Percentiles rank a stretch among this genome's conserved stretches.
phyloP scores from a whole-genome alignment of 768 basidiomycete genomes.

The Mycena floridula region DNA sequence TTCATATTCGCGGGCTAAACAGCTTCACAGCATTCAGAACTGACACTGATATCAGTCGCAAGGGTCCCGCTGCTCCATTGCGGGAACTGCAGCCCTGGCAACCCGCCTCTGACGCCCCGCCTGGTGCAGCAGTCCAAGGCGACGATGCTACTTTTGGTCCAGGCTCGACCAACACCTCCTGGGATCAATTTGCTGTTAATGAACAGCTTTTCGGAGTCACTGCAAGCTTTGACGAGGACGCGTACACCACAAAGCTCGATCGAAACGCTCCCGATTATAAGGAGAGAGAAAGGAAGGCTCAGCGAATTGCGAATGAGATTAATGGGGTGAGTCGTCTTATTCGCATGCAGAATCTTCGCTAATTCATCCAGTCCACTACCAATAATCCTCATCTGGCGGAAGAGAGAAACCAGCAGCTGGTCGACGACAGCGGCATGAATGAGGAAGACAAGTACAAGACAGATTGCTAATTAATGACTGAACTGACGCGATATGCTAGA shows the following conservation, averaged over 20 bases:
- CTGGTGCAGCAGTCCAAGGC: constrained; percentile 23
- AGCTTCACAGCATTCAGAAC: constrained; percentile 64
- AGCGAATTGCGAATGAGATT: constrained; percentile 87
- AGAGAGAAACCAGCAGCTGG: constrained; percentile 59
- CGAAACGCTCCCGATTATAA: constrained; percentile 79
- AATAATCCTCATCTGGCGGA: constrained; percentile 86
- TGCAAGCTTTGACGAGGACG: constrained; percentile 87
- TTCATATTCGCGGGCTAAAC: neutral
- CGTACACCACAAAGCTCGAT: constrained; percentile 93
- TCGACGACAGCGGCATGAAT: constrained; percentile 71
- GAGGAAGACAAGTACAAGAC: constrained; percentile 98
- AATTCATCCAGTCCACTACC: constrained; percentile 40
- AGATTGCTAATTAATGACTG: constrained; percentile 19
- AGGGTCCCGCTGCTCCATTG: constrained; percentile 40
- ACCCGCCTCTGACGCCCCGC: constrained; percentile 31
- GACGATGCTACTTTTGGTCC: constrained; percentile 72
- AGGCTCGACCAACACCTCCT: constrained; percentile 38
- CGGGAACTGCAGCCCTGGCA: constrained; percentile 83
- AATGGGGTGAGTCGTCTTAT: constrained; percentile 52
- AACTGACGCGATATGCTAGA: too few species aligned
- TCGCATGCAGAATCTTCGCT: constrained; percentile 4
- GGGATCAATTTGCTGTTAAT: constrained; percentile 95
- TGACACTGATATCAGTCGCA: constrained; percentile 72
- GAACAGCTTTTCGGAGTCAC: constrained; percentile 90
- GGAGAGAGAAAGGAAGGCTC: constrained; percentile 83